Base-by-base conservation (phyloP, 2,329 filamentous ascomycete species). In the Talaromyces sp. region DNA sequence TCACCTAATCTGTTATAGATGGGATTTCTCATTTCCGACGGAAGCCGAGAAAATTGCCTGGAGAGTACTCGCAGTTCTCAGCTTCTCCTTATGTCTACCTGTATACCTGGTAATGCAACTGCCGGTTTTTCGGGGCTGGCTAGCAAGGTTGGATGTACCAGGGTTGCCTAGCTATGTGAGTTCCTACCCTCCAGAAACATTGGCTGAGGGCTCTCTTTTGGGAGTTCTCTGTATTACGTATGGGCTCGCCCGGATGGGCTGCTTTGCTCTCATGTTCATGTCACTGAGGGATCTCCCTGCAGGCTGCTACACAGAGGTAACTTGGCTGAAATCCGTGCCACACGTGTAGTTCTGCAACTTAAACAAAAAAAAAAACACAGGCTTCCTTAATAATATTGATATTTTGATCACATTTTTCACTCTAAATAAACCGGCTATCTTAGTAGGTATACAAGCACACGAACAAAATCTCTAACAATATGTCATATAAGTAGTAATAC, bases 301-400 rank as follows among this genome's bases (percentile, higher is more conserved):
- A 41, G 51, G 56, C 7, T 64, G 58, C 31, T 63, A 51, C 35
- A 32, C 21, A 10, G 35, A 50, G 1, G 54, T 65, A 26, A 35
- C 57, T 29, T 65, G 60, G 60, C 27, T 63, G 31, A 56, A 58
- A 11, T 54, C 58, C 3, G 61, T 65, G n/a, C 58, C 62, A 19
- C 58, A 64, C 27, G 53, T 60, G 10, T 63, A 46, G 43, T 6
- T 3, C 19, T 24, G 12, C n/a, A n/a, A n/a, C n/a, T n/a, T n/a
- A 38, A 38, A 17, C n/a, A 38, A n/a, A 17, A 9, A 38, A n/a
- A 8, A 14, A 38, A 38, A 38, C 12, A 14, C 32, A 4, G 32
- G 32, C 12, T 12, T 35, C 4, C 10, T 3, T 5, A 12, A 14
- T 35, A 14, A 4, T 35, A 5, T 10, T 19, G n/a, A 43, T 43